Evolutionary conservation across 208 protist genomes (phyloP), one percentile per base, ranked within the genome.

Genomic region (Crithidia mellificae): DNA sequence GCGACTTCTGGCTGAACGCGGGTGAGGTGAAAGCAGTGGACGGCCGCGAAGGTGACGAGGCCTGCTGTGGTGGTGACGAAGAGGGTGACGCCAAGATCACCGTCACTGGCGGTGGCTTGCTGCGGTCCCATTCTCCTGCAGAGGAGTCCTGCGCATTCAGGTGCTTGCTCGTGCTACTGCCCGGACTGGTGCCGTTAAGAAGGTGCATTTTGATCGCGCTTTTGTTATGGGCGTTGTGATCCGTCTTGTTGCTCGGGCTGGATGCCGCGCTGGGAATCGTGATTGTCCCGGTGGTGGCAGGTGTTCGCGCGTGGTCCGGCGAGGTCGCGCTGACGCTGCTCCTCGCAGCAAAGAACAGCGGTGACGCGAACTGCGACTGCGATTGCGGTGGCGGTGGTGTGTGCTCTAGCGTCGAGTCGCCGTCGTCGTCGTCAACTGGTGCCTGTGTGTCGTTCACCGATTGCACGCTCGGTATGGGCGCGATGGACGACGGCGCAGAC

Each of bases 11-110:
- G 52, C 55, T 46, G 25, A 56, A 55, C 14, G 57, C 66, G 7
- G 66, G 49, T 12, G 66, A 65, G 14, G 66, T 65, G 41, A 72
- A 72, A 39, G 39, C 55, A 2, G 66, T 46, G 6, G 66, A 50
- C n/a, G 46, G 49, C 5, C 9, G 66, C 66, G 39, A 44, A 4
- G 38, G 56, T 2, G 56, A 50, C 14, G 12, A 20, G 6, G 27
- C 61, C 6, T 38, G 38, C 14, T 3, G 17, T 15, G 54, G 24
- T 38, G 38, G 54, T 17, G 43, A n/a, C 25, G 66, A 59, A n/a
- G n/a, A n/a, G n/a, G n/a, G n/a, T 14, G 66, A 50, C 22, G 56
- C 14, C 47, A 65, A 15, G 2, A 55, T 6, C 29, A 65, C 46
- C 29, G 59, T 43, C 22, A 55, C 59, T 1, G 59, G 59, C 2